phyloP scores from a whole-genome alignment of 495 filamentous ascomycete genomes.

The Xylaria venustula region DNA sequence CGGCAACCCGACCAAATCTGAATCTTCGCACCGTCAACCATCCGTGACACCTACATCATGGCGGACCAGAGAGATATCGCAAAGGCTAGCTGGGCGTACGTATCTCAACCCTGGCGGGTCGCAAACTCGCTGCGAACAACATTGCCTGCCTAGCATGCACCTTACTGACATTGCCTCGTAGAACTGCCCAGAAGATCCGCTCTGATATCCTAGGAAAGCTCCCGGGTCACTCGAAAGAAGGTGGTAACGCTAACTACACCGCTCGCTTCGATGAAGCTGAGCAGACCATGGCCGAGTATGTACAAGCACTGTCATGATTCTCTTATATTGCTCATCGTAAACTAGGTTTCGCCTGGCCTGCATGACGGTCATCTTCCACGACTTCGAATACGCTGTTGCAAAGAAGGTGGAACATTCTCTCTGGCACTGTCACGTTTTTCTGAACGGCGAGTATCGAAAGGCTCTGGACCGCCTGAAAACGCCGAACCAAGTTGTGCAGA shows the following conservation, averaged over 20 bases:
- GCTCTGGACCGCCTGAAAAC: constrained; percentile 43
- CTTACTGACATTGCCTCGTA: constrained; percentile 8
- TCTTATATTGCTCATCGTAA: constrained; percentile 27
- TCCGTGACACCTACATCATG: constrained; percentile 15
- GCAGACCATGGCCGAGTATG: constrained; percentile 31
- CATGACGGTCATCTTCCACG: constrained; percentile 67
- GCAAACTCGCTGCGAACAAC: not conserved
- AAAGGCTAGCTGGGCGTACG: constrained; percentile 29
- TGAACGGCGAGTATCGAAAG: constrained; percentile 76
- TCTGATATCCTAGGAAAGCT: constrained; percentile 25
- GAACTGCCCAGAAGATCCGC: constrained; percentile 32
- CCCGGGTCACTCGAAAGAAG: constrained; percentile 23
- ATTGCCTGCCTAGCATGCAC: not conserved
- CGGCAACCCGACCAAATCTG: not conserved
- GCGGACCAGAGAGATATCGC: constrained; percentile 25
- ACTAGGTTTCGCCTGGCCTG: constrained; percentile 67
- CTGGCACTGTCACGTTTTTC: constrained; percentile 75
- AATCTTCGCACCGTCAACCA: constrained; percentile 2
- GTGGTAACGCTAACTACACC: constrained; percentile 21
- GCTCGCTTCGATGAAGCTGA: constrained; percentile 32
- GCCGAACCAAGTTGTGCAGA: constrained; percentile 65
- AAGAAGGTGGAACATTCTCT: constrained; percentile 65
- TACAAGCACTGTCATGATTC: no score
- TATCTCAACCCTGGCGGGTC: not conserved
- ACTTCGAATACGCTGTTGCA: constrained; percentile 66